Percentiles rank a stretch among this genome's conserved stretches.
Conservation (phyloP, 1,284 basidiomycete genomes). For the Tylopilus sp. region DNA sequence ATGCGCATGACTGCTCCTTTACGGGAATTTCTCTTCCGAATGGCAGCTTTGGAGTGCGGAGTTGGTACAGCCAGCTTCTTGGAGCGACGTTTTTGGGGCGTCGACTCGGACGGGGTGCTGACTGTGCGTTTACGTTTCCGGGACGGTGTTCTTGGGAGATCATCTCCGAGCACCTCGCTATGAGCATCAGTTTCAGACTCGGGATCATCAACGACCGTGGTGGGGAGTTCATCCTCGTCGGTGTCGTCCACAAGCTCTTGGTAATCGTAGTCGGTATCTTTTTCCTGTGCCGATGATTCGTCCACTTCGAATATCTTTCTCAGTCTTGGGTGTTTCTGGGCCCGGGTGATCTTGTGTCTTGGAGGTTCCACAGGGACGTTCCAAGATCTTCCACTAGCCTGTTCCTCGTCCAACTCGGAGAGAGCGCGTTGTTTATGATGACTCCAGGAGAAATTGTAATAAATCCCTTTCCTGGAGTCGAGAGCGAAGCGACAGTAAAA, state of each 20-base stretch:
- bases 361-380: conserved; percentile 22
- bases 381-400: conserved; percentile 29
- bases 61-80: conserved; percentile 49
- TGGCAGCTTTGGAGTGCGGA: conserved; percentile 61
- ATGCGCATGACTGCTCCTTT: conserved; percentile 34
- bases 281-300: conserved; percentile 14
- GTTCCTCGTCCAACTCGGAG: conserved; percentile 23
- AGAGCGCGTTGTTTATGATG: conserved; percentile 42
- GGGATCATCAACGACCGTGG: not conserved
- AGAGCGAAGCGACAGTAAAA: conserved; percentile 60
- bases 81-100: conserved; percentile 31
- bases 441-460: conserved; percentile 59
- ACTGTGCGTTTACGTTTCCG: conserved; percentile 35
- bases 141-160: conserved; percentile 36
- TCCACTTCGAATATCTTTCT: conserved; percentile 23
- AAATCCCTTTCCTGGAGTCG: conserved; percentile 54
- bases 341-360: conserved; percentile 1
- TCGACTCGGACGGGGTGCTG: conserved; percentile 28
- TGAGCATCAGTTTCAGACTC: conserved; percentile 11
- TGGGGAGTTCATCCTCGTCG: conserved; percentile 17
- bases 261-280: conserved; percentile 23
- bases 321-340: conserved; percentile 19
- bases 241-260: conserved; percentile 12
- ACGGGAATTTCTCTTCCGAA: conserved; percentile 39
- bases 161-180: conserved; percentile 11